Evolutionary conservation across 2,329 filamentous ascomycete genomes (phyloP), one percentile per base, ranked within the genome.

Genomic region (Penicillium sp.): DNA sequence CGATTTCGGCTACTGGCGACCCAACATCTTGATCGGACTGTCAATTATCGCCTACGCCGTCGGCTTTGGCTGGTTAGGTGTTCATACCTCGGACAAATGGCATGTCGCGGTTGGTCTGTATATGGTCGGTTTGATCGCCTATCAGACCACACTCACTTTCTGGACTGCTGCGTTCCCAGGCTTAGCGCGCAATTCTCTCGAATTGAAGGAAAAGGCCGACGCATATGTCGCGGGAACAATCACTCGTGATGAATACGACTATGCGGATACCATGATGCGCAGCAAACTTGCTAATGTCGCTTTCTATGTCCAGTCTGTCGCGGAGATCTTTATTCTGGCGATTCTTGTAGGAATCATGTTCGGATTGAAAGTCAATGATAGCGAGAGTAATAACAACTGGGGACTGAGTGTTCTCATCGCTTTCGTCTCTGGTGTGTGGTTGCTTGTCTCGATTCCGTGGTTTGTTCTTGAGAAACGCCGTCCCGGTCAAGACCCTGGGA

Each of bases 21-120:
- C 84, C 11, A 85, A 82, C 68, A 84, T 89, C 53, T 75, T 89
- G 9, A 80, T 89, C 48, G 80, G 79, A 9, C 79, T 86, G 60
- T 87, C 84, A 3, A 62, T 86, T 8, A 65, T 88, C 36, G 84
- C 86, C 0, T 89, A 80, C 69, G 85, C 73, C 34, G 81, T 87
- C 60, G 87, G 85, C 2, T 89, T 89, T 60, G 86, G 79, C 49
- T 89, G 86, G 84, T 71, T 89, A 2, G 86, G 85, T 21, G 85
- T 89, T 0, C 84, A 88, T 57, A 81, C 79, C 0, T 71, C 80
- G 16, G 75, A 79, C 3, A 77, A 86, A 67, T 90, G 87, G 87
- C 77, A 81, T 47, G 74, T 80, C 9, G 87, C 77, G 0, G 79
- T 84, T 0, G 86, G 81, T 0, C 70, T 90, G 16, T 89, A 89